phyloP scores from a whole-genome alignment of 2,329 filamentous ascomycete genomes.

The Nannizziopsis arthrosporioides region DNA sequence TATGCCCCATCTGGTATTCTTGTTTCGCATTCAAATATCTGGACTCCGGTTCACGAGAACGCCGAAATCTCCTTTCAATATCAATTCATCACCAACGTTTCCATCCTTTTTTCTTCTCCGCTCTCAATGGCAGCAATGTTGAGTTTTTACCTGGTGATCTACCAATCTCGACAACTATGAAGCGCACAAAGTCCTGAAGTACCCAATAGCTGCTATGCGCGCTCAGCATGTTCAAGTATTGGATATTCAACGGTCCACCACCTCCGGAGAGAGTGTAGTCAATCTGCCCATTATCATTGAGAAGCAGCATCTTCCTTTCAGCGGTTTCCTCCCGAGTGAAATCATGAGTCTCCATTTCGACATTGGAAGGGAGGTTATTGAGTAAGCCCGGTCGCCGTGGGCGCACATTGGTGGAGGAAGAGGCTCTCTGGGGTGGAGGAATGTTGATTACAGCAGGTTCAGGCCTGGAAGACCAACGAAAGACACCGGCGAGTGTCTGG shows the following conservation, averaged over 20 bases:
- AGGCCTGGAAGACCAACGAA: slow-evolving; percentile 44
- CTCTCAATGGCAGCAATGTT: slow-evolving; percentile 43
- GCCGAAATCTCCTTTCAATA: background rate
- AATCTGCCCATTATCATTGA: slow-evolving; percentile 95
- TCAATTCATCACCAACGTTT: slow-evolving; percentile 30
- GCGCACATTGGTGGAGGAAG: slow-evolving; percentile 48
- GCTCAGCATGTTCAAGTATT: slow-evolving; percentile 93
- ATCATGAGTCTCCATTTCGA: slow-evolving; percentile 94
- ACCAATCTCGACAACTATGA: slow-evolving; percentile 81
- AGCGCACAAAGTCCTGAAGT: slow-evolving; percentile 72
- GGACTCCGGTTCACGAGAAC: background rate
- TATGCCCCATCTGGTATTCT: background rate
- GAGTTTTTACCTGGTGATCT: slow-evolving; percentile 55
- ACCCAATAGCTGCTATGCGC: slow-evolving; percentile 94
- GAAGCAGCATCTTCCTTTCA: slow-evolving; percentile 70
- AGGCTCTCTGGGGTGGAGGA: slow-evolving; percentile 42
- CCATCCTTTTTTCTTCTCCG: slow-evolving; percentile 40
- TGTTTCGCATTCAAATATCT: background rate
- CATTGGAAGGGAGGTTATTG: slow-evolving; percentile 51
- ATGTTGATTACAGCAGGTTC: slow-evolving; percentile 46
- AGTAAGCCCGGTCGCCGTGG: slow-evolving; percentile 33
- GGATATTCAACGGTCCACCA: slow-evolving; percentile 78
- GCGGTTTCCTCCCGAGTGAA: slow-evolving; percentile 87
- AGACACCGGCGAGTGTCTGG: slow-evolving; percentile 50
- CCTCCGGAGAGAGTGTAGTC: slow-evolving; percentile 80